Base-by-base conservation (phyloP, 768 basidiomycete species). In the Myochromella boudieri region DNA sequence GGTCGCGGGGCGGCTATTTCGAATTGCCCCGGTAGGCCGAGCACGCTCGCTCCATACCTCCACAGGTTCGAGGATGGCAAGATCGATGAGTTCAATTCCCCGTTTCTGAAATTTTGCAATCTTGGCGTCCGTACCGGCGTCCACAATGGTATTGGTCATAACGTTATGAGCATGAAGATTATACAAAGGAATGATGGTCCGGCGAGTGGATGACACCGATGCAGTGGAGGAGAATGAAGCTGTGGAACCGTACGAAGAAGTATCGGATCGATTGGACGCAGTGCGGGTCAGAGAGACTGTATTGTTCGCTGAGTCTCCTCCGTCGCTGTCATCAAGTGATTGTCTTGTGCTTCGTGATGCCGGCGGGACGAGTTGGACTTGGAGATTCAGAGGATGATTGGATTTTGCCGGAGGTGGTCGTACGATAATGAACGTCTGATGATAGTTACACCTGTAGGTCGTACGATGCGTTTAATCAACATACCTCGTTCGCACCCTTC, bases 121-220 rank as follows among this genome's bases (percentile, higher is more conserved):
- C 66, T 87, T 88, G 17, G 87, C 85, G 48, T 92, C 91, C 0
- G 91, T 93, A 31, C 91, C 91, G 0, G 91, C 91, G 59, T 94
- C 91, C 22, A 90, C 78, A 45, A 94, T 84, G 27, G 82, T 80
- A 57, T 92, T 94, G 10, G 89, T 84, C 75, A 92, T 76, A 40
- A 94, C 87, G 52, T 90, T 87, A 63, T 95, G 91, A 0, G 90
- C 90, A 49, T 87, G 85, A 17, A 95, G 76, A 59, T 92, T 93
- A 67, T 93, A 91, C 2, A 94, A 70, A 0, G 91, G 90, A 46
- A 92, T 83, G 59, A 93, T 92, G 62, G 78, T 82, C 48, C 88
- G 77, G n/a, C 87, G 74, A 22, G 72, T 71, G 9, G 79, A 75
- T 3, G 75, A 63, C 1, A 73, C 65, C 11, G 70, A 68, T 8